Conservation (phyloP, 2,329 filamentous ascomycete species). For the Pyricularia pennisetigena region DNA sequence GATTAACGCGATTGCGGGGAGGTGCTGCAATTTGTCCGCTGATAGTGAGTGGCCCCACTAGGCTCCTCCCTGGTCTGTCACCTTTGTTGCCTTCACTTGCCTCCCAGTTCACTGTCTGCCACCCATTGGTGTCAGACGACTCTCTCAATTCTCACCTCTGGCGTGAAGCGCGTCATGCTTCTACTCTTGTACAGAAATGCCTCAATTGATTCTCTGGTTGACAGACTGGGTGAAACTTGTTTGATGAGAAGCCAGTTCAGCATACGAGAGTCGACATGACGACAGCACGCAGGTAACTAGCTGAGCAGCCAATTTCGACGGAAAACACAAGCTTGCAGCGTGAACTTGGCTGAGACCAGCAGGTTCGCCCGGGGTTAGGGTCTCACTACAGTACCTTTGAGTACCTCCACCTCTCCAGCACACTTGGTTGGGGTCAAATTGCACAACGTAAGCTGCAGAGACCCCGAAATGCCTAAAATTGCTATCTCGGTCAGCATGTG, state of each 20-base stretch:
- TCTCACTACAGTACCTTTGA: background rate
- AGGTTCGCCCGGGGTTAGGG: background rate
- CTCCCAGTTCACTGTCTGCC: no score
- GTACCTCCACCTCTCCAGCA: background rate
- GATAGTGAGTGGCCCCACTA: background rate
- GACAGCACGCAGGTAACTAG: no score
- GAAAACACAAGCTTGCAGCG: no score
- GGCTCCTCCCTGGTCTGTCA: background rate
- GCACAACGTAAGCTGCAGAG: background rate
- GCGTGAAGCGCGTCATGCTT: background rate
- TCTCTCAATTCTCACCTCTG: background rate
- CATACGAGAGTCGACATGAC: background rate
- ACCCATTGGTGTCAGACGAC: no score
- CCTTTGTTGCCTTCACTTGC: no score
- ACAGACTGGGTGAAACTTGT: background rate
- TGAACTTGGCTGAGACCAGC: background rate
- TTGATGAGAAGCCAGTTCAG: background rate
- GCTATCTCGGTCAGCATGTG: background rate
- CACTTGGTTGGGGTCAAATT: background rate
- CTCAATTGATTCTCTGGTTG: no score
- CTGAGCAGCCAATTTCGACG: no score
- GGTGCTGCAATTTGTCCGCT: background rate
- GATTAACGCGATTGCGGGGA: background rate
- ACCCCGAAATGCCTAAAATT: background rate
- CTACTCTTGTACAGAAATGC: no score